A percentile compares a stretch with the other conserved stretches of the same genome.
Evolutionary conservation across 495 filamentous ascomycete species (phyloP).

Genomic region (Podospora didyma): DNA sequence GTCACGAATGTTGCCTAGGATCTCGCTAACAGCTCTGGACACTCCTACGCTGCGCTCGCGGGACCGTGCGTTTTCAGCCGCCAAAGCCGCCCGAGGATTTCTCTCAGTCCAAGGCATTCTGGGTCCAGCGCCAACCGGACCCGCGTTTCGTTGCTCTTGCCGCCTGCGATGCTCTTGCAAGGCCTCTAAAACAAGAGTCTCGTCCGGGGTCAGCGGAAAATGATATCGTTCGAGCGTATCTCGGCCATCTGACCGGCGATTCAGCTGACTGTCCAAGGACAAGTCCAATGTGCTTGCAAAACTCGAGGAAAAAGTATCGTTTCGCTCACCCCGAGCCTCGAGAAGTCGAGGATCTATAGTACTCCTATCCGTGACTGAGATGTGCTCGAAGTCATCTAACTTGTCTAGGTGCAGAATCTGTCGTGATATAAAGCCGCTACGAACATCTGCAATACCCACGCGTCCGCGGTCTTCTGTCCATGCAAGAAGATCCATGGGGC

Average conservation of each 20-base stretch:
- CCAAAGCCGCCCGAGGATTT: neutral
- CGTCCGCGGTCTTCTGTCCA: slow-evolving; percentile 89
- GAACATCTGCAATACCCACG: slow-evolving; percentile 79
- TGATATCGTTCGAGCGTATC: slow-evolving; percentile 28
- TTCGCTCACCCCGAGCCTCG: slow-evolving; percentile 34
- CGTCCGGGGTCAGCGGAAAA: slow-evolving; percentile 40
- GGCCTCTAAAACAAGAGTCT: slow-evolving; percentile 45
- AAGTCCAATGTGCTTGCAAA: slow-evolving; percentile 15
- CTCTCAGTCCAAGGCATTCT: slow-evolving; percentile 12
- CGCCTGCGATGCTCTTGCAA: slow-evolving; percentile 44
- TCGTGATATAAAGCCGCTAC: slow-evolving; percentile 67
- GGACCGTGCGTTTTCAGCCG: slow-evolving; percentile 6
- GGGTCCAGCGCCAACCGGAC: slow-evolving; percentile 2
- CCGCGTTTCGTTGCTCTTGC: slow-evolving; percentile 28
- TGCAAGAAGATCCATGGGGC: slow-evolving; percentile 84
- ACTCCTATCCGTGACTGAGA: slow-evolving; percentile 35
- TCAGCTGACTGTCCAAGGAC: slow-evolving; percentile 4
- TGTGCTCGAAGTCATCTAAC: slow-evolving; percentile 51
- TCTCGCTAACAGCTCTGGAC: slow-evolving; percentile 20
- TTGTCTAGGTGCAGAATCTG: slow-evolving; percentile 67
- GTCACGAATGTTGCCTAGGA: slow-evolving; percentile 22
- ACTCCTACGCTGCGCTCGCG: slow-evolving; percentile 22
- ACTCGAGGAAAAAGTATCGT: slow-evolving; percentile 18
- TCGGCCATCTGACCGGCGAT: slow-evolving; percentile 16
- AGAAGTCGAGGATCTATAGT: slow-evolving; percentile 50